Conservation (phyloP, 441 rosid genomes). For the California macrophylla region DNA sequence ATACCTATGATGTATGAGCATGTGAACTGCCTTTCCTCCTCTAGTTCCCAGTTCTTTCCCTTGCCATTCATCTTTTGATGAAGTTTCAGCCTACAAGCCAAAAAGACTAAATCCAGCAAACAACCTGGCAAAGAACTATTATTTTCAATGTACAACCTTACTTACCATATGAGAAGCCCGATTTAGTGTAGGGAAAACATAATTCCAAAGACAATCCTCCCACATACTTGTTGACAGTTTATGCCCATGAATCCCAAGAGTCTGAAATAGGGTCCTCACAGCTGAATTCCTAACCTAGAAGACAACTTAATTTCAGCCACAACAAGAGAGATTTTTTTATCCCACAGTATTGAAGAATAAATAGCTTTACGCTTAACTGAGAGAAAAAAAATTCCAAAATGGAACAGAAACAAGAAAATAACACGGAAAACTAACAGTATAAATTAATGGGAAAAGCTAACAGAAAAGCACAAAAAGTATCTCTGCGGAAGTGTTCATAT, state of each 20-base stretch:
- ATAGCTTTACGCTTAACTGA: background rate
- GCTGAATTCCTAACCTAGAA: conserved; percentile 96
- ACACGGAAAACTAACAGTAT: too few relatives aligned
- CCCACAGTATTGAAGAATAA: background rate
- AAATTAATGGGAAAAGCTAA: background rate
- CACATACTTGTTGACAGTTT: conserved; percentile 89
- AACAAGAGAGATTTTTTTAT: background rate
- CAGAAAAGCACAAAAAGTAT: too few relatives aligned
- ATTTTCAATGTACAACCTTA: conserved; percentile 11
- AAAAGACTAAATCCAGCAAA: conserved; percentile 17
- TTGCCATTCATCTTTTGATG: conserved; percentile 98
- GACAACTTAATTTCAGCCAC: conserved; percentile 12
- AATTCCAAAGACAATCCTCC: conserved; percentile 98
- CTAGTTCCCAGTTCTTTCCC: conserved; percentile 95
- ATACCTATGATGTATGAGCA: conserved; percentile 98
- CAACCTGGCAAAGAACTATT: conserved; percentile 14
- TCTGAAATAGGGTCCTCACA: conserved; percentile 89
- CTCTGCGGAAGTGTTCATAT: too few relatives aligned
- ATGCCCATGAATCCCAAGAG: conserved; percentile 91
- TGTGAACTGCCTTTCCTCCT: conserved; percentile 95
- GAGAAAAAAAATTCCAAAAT: background rate
- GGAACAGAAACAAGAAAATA: background rate
- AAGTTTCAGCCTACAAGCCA: conserved; percentile 74
- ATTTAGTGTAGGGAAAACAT: conserved; percentile 82
- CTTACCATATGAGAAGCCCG: conserved; percentile 90